phyloP scores from a whole-genome alignment of 1,284 basidiomycete genomes.

The Lentinula novae-zelandiae region DNA sequence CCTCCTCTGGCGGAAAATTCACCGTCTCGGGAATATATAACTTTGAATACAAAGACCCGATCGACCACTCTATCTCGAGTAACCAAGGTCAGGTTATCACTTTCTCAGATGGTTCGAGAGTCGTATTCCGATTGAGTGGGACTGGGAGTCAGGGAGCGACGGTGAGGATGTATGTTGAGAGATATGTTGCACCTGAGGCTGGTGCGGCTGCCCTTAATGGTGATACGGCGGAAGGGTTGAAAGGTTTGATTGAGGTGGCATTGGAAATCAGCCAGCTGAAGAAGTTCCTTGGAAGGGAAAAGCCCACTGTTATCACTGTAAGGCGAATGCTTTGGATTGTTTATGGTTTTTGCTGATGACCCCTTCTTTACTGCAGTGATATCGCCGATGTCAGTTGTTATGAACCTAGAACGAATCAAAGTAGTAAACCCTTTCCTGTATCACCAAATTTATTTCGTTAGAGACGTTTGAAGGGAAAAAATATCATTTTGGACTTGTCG shows the following conservation, averaged over 20 bases:
- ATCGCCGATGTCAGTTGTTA: not conserved
- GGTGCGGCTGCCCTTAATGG: conserved; percentile 71
- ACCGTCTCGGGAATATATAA: conserved; percentile 78
- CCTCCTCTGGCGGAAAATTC: conserved; percentile 70
- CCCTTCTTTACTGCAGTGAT: not conserved
- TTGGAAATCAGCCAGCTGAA: conserved; percentile 81
- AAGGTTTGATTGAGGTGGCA: conserved; percentile 95
- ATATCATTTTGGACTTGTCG: not conserved
- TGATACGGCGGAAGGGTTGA: conserved; percentile 85
- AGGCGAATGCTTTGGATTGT: conserved; percentile 25
- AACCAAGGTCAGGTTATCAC: conserved; percentile 95
- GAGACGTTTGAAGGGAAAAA: not conserved
- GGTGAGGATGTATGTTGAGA: conserved; percentile 87
- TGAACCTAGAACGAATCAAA: not conserved
- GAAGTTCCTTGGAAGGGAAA: conserved; percentile 80
- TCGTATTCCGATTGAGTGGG: conserved; percentile 94
- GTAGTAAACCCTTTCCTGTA: not conserved
- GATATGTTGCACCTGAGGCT: conserved; percentile 78
- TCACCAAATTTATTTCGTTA: not conserved
- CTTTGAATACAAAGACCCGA: conserved; percentile 97
- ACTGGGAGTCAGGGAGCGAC: conserved; percentile 97
- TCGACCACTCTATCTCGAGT: conserved; percentile 89
- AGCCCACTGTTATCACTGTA: conserved; percentile 96
- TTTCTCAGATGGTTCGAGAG: conserved; percentile 88
- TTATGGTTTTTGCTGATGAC: not conserved